These are phyloP conservation scores for Gentiana straminea DNA, from an alignment of 257 asterid species.

Conservation along the genomic window DNA sequence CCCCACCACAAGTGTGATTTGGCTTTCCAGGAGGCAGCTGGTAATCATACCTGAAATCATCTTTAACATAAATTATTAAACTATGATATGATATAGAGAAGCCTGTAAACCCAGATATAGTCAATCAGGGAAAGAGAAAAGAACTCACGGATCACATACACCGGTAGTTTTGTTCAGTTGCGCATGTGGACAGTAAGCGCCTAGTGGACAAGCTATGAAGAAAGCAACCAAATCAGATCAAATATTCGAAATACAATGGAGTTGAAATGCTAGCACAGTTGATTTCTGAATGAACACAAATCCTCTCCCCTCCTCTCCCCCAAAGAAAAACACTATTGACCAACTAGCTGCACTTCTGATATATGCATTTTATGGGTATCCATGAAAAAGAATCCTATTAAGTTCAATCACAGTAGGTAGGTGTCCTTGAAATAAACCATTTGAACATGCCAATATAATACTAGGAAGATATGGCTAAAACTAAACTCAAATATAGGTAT, in stretches of 20 bases:
- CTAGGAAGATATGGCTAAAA: background rate
- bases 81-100: constrained; percentile 18
- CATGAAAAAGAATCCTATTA: too few species aligned
- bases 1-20: constrained; percentile 91
- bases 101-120: constrained; percentile 8
- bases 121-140: constrained; percentile 13
- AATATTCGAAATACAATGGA: background rate
- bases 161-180: constrained; percentile 53
- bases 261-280: too few species aligned
- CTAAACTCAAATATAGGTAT: background rate
- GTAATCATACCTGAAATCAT: constrained; percentile 63
- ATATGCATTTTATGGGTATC: too few species aligned
- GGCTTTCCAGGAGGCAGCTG: constrained; percentile 72
- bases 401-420: background rate
- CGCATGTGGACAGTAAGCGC: constrained; percentile 80
- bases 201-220: constrained; percentile 84
- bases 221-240: constrained; percentile 14
- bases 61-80: constrained; percentile 28
- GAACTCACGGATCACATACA: constrained; percentile 88
- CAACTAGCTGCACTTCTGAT: background rate
- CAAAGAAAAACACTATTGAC: too few species aligned
- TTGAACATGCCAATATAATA: background rate
- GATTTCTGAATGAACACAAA: too few species aligned
- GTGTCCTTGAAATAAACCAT: background rate
- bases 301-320: too few species aligned